These are phyloP conservation scores for button mushroom (Agaricus bisporus) DNA, from an alignment of 768 basidiomycete species.

Conservation along the genomic window DNA sequence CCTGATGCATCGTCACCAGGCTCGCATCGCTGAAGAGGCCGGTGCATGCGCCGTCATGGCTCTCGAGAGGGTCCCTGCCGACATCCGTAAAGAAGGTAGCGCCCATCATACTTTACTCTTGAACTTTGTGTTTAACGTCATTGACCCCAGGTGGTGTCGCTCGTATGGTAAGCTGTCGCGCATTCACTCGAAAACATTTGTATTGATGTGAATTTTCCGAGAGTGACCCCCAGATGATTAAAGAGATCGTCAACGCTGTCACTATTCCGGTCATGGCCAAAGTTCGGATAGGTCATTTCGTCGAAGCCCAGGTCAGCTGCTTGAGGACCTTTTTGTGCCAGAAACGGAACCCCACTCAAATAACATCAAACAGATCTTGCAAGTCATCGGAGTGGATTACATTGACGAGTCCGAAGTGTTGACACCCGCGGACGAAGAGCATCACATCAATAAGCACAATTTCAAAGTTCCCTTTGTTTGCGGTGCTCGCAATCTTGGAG, in stretches of 20 bases:
- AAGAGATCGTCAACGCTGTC: slow-evolving; percentile 89
- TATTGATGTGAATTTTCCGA: slow-evolving; percentile 22
- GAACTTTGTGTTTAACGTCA: slow-evolving; percentile 7
- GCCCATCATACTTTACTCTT: neutral
- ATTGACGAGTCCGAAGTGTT: slow-evolving; percentile 94
- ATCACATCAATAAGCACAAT: slow-evolving; percentile 94
- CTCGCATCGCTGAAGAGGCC: slow-evolving; percentile 94
- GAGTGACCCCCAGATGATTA: slow-evolving; percentile 97
- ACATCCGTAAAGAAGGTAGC: slow-evolving; percentile 75
- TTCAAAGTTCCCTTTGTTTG: slow-evolving; percentile 97
- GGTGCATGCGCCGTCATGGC: slow-evolving; percentile 99
- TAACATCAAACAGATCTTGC: slow-evolving; percentile 61
- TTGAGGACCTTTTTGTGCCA: neutral
- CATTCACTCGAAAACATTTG: neutral
- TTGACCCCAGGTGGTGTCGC: slow-evolving; percentile 69
- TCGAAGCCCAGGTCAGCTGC: slow-evolving; percentile 81
- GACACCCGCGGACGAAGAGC: slow-evolving; percentile 92
- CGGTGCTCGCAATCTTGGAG: slow-evolving; percentile 91
- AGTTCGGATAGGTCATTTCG: slow-evolving; percentile 94
- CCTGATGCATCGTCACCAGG: slow-evolving; percentile 38
- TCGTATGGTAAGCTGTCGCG: slow-evolving; percentile 66
- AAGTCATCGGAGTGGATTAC: slow-evolving; percentile 93
- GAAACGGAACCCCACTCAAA: neutral
- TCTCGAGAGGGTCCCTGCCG: slow-evolving; percentile 90
- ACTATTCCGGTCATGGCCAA: slow-evolving; percentile 98